Base-by-base conservation (phyloP, 768 basidiomycete species). In the Auriculariales sp. region DNA sequence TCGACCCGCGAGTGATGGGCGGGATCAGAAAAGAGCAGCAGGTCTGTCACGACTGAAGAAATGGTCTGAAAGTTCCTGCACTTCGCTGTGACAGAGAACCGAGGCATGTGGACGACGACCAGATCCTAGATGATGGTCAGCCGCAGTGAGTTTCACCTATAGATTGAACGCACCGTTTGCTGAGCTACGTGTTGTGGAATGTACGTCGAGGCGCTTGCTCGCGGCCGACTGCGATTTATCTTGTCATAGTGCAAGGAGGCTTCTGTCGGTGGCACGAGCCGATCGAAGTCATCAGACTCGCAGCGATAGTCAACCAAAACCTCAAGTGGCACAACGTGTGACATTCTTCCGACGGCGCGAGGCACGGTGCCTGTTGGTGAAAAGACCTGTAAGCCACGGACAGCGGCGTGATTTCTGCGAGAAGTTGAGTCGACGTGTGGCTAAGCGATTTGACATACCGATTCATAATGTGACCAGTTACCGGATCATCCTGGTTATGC, bases 21-120 rank as follows among this genome's bases (percentile, higher is more conserved):
- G 9, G 84, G 82, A 61, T 98, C 90, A 15, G 85, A 81, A 64
- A 93, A 91, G n/a, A 94, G 75, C 11, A 97, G 65, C 11, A 98
- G 71, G 57, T 91, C 78, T 22, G 83, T 87, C 55, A 94, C 80
- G 56, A 93, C 78, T 61, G 83, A 81, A 52, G 89, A 90, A 49
- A 95, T 83, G 11, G 81, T 81, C 54, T 79, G 72, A 65, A 88
- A 95, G 57, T 93, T 85, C 33, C 74, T 71, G 47, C 87, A 78
- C 55, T 77, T 84, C 11, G 91, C 91, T 22, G 84, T 78, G 36
- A 95, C 84, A 1, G 87, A 84, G 62, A 97, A 84, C 22, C 81
- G 79, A 2, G 91, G 92, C 47, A 93, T 78, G 54, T 83, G 75
- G 39, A 95, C 70, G 47, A 79, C 75, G 47, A 91, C 70, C 28